phyloP scores from a whole-genome alignment of 805 yeast genomes.

The Starmera dryadoides region DNA sequence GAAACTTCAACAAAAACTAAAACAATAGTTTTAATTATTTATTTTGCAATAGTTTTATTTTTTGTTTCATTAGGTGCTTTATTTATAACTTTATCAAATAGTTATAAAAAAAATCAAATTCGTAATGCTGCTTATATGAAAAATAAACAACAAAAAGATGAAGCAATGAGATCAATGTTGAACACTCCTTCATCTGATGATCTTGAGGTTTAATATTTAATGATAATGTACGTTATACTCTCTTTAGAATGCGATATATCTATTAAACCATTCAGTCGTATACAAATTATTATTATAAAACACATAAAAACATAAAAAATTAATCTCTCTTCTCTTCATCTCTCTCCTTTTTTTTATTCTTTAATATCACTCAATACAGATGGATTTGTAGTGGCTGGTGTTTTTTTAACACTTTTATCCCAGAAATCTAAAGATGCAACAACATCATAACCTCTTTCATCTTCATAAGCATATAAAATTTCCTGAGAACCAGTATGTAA shows the following conservation, averaged over 20 bases:
- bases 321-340: neutral
- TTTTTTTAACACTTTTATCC: slow-evolving; percentile 32
- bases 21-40: slow-evolving; percentile 21
- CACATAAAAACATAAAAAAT: too few relatives aligned
- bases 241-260: too few relatives aligned
- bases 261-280: too few relatives aligned
- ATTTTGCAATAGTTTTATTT: slow-evolving; percentile 21
- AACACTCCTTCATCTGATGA: too few relatives aligned
- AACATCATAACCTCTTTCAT: slow-evolving; percentile 84
- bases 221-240: too few relatives aligned
- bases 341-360: neutral
- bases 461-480: slow-evolving; percentile 86
- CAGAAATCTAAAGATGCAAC: slow-evolving; percentile 91
- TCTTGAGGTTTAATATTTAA: too few relatives aligned
- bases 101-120: neutral
- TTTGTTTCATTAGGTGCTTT: slow-evolving; percentile 6
- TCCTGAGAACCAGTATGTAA: slow-evolving; percentile 89
- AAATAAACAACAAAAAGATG: too few relatives aligned
- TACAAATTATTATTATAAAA: too few relatives aligned
- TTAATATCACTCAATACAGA: neutral
- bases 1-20: slow-evolving; percentile 17
- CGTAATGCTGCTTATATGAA: neutral
- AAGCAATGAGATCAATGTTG: too few relatives aligned
- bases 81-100: neutral
- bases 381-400: neutral